Percentiles rank a stretch among this genome's conserved stretches.
These are phyloP conservation scores for Kwoniella shivajii DNA, from an alignment of 1,284 basidiomycete species.

Conservation along the genomic window DNA sequence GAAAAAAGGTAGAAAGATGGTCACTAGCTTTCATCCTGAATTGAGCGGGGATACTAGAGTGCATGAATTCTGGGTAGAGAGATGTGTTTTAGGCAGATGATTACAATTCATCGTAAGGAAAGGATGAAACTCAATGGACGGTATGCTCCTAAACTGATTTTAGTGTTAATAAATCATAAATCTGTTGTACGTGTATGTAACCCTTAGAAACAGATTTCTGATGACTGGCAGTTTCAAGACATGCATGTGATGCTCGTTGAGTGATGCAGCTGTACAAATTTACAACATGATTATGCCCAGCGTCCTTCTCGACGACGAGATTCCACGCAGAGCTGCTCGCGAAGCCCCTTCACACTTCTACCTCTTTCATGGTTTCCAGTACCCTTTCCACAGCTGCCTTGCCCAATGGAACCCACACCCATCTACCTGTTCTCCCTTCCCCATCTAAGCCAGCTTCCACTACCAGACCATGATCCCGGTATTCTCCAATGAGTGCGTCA, in stretches of 20 bases:
- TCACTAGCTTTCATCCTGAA: conserved; percentile 95
- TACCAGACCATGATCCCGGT: conserved; percentile 82
- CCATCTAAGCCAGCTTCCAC: conserved; percentile 57
- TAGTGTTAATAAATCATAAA: too few species aligned
- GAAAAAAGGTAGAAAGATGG: conserved; percentile 77
- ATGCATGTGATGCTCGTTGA: too few species aligned
- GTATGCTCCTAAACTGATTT: too few species aligned
- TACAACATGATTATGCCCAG: too few species aligned
- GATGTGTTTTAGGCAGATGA: conserved; percentile 42
- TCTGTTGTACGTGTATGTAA: too few species aligned
- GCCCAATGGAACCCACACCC: conserved; percentile 79
- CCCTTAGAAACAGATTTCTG: too few species aligned
- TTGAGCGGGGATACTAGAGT: conserved; percentile 83
- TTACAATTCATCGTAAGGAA: too few species aligned
- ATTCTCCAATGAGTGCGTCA: conserved; percentile 79
- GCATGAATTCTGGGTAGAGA: conserved; percentile 64
- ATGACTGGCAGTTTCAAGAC: too few species aligned
- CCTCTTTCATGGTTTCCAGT: conserved; percentile 25
- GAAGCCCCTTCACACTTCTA: conserved; percentile 9
- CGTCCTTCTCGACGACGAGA: too few species aligned
- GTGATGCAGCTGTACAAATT: too few species aligned
- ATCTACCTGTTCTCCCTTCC: conserved; percentile 51
- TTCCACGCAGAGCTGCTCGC: not conserved
- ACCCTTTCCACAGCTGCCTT: conserved; percentile 62
- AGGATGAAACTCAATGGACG: too few species aligned